Percentiles rank a stretch among this genome's conserved stretches.
These are phyloP conservation scores for Evernia prunastri DNA, from an alignment of 495 filamentous ascomycete genomes.

Conservation along the genomic window DNA sequence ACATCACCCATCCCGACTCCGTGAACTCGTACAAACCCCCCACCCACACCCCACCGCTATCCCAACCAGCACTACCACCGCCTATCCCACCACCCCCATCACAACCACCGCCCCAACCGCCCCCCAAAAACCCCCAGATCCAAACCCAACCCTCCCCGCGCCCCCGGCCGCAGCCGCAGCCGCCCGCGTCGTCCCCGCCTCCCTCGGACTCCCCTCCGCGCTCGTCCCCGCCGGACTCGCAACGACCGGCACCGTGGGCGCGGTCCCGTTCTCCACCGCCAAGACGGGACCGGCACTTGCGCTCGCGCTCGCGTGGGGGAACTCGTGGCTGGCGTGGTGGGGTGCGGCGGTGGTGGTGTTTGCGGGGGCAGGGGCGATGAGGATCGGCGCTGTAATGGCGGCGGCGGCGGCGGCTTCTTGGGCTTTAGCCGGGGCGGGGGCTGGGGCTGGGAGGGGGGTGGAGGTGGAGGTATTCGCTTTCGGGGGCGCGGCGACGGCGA, in stretches of 20 bases:
- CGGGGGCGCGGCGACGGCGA: neutral
- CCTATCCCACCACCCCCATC: no score
- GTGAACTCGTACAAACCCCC: no score
- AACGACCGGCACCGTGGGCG: neutral
- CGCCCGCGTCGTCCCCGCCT: slow-evolving; percentile 5
- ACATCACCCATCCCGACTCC: no score
- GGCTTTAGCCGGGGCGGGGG: neutral
- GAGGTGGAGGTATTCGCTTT: neutral
- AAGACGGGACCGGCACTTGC: neutral
- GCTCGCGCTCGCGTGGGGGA: neutral
- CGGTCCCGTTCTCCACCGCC: neutral
- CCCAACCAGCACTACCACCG: no score
- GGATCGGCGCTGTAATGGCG: neutral
- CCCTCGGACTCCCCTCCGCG: neutral
- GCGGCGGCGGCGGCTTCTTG: neutral
- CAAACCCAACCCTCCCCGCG: neutral
- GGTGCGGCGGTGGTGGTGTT: neutral
- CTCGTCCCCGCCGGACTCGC: neutral
- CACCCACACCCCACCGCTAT: no score
- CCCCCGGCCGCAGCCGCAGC: no score
- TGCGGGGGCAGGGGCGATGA: neutral
- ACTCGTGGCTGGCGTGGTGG: neutral
- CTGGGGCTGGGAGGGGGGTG: no score
- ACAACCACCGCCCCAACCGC: neutral
- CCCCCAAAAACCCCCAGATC: neutral